Conservation (phyloP, 192 early-diverging fungal genomes). For the Podila clonocystis region DNA sequence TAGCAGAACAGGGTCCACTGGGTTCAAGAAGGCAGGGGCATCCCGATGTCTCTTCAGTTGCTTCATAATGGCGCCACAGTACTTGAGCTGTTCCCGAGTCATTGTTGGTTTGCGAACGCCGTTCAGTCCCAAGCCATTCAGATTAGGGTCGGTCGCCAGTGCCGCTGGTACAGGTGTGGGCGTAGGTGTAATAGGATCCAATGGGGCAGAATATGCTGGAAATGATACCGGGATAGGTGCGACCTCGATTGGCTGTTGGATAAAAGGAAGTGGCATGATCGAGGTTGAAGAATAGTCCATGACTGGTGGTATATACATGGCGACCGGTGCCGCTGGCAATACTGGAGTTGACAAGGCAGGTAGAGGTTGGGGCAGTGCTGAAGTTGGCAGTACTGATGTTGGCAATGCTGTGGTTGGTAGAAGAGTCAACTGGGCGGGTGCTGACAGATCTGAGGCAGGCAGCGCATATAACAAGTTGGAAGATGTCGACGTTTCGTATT, state of each 20-base stretch:
- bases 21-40: constrained; percentile 85
- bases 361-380: background rate
- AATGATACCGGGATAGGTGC: background rate
- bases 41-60: constrained; percentile 82
- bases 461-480: too few relatives aligned
- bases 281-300: too few relatives aligned
- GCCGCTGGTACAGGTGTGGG: background rate
- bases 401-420: background rate
- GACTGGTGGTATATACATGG: too few relatives aligned
- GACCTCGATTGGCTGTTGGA: background rate
- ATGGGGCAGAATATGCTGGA: background rate
- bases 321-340: background rate
- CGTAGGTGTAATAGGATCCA: background rate
- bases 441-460: background rate
- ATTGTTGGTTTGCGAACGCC: constrained; percentile 55
- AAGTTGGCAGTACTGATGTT: background rate
- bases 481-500: too few relatives aligned
- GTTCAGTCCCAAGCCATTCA: background rate
- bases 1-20: constrained; percentile 77
- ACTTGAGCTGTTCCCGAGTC: constrained; percentile 86
- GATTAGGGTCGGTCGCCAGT: background rate
- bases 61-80: constrained; percentile 78
- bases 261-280: background rate
- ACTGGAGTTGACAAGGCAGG: background rate
- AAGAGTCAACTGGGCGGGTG: background rate